A percentile compares a stretch with the other conserved stretches of the same genome.
Evolutionary conservation across 192 early-diverging fungal species (phyloP).

Genomic region (Umbelopsis isabellina): DNA sequence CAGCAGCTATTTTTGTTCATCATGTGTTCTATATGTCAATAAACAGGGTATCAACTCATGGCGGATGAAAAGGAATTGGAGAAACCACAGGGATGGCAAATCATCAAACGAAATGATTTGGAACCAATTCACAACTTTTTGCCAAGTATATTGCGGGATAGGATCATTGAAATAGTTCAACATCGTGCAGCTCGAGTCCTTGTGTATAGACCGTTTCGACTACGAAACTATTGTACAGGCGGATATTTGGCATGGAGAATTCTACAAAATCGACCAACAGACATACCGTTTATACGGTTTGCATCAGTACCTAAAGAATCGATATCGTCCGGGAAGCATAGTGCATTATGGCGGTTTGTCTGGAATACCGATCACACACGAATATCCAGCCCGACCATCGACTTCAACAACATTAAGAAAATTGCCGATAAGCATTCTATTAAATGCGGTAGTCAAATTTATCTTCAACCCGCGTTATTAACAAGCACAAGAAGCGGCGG

Average conservation of each 20-base stretch:
- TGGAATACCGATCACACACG: background rate
- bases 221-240: conserved; percentile 16
- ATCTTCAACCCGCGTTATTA: background rate
- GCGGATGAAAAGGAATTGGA: background rate
- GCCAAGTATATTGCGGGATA: background rate
- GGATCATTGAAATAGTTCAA: conserved; percentile 20
- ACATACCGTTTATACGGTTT: background rate
- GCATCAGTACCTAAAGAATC: conserved; percentile 8
- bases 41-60: background rate
- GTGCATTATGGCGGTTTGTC: conserved; percentile 4
- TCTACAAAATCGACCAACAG: background rate
- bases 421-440: conserved; percentile 11
- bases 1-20: background rate
- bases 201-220: conserved; percentile 6
- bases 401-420: conserved; percentile 12
- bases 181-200: conserved; percentile 1
- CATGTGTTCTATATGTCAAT: background rate
- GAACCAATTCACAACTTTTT: conserved; percentile 31
- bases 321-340: conserved; percentile 4
- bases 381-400: conserved; percentile 2
- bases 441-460: conserved; percentile 8
- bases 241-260: conserved; percentile 19
- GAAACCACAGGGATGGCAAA: conserved; percentile 16
- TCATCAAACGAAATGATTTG: conserved; percentile 33
- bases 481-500: background rate